Base-by-base conservation (phyloP, 2,329 filamentous ascomycete genomes). In the Claviceps sp. region DNA sequence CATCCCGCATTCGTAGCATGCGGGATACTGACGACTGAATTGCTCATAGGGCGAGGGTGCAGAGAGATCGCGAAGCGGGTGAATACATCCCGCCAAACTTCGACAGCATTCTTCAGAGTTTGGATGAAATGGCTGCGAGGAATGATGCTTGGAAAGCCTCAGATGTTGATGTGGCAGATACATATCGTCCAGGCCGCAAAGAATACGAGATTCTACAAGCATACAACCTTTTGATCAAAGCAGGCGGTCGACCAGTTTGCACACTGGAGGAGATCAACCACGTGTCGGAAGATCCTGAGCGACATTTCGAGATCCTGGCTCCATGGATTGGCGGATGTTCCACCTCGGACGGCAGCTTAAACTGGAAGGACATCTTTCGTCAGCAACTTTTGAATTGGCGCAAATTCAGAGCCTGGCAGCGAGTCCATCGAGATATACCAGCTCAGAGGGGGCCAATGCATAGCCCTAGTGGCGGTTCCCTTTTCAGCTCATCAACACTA, bases 111-210 rank as follows among this genome's bases (percentile, higher is more conserved):
- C 42, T 54, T 2, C 40, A 43, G 42, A 51, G 45, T 14, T 22
- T 54, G 40, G 52, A 54, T 52, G 41, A 50, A 19, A 54, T 54
- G 52, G 41, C 52, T 37, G 52, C 52, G 17, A 38, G 43, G n/a
- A 51, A 46, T n/a, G 52, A 54, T 34, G 44, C 30, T 17, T 30
- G 6, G 7, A 40, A 14, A 41, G 7, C 11, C 2, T 13, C 41
- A 4, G 40, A 14, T 17, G 17, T 11, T 11, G 37, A 42, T 17
- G 34, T 24, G 16, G 30, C 37, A 19, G 30, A 38, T 13, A 39
- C 22, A 2, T 52, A 49, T 17, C 42, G 50, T 38, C 52, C 50
- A 13, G 52, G 50, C 8, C 52, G 52, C 38, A 39, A 50, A 47
- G 52, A 54, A 24, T 52, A 52, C 30, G 52, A 54, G 26, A 39